phyloP scores from a whole-genome alignment of 1,284 basidiomycete species.

The Vanrija pseudolonga region DNA sequence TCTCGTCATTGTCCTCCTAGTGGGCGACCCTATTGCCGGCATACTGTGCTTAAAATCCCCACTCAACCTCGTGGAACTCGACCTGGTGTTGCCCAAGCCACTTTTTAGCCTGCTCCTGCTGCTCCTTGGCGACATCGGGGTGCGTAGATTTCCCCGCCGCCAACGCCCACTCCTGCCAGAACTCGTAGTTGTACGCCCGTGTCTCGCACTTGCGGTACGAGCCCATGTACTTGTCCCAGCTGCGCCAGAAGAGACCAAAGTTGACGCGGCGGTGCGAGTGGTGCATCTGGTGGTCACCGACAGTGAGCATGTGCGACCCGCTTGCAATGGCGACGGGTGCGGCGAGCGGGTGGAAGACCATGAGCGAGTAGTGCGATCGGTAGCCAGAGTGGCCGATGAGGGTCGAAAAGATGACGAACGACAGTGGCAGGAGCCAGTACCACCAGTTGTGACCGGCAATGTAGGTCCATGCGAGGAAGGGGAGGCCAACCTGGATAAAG shows the following conservation, averaged over 20 bases:
- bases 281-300: constrained; percentile 5
- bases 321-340: background rate
- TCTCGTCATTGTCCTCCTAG: no score
- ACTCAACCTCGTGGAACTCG: constrained; percentile 2
- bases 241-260: constrained; percentile 6
- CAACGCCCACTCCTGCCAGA: constrained; percentile 1
- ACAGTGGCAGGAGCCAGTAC: constrained; percentile 3
- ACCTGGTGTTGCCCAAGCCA: constrained; percentile 1
- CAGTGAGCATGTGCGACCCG: background rate
- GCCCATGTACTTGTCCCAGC: constrained; percentile 1
- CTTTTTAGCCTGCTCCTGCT: background rate
- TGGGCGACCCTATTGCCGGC: no score
- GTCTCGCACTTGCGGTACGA: constrained; percentile 2
- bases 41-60: background rate
- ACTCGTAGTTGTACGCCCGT: background rate
- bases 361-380: background rate
- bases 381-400: constrained; percentile 6
- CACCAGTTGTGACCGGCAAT: constrained; percentile 6
- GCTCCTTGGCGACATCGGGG: background rate
- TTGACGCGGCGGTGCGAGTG: constrained; percentile 7
- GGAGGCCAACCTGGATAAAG: constrained; percentile 6
- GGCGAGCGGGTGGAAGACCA: constrained; percentile 2
- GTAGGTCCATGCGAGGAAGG: background rate
- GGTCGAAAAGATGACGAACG: constrained; percentile 3
- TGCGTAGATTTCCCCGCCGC: background rate